These are phyloP conservation scores for Teunomyces cretensis DNA, from an alignment of 805 yeast genomes.

Conservation along the genomic window DNA sequence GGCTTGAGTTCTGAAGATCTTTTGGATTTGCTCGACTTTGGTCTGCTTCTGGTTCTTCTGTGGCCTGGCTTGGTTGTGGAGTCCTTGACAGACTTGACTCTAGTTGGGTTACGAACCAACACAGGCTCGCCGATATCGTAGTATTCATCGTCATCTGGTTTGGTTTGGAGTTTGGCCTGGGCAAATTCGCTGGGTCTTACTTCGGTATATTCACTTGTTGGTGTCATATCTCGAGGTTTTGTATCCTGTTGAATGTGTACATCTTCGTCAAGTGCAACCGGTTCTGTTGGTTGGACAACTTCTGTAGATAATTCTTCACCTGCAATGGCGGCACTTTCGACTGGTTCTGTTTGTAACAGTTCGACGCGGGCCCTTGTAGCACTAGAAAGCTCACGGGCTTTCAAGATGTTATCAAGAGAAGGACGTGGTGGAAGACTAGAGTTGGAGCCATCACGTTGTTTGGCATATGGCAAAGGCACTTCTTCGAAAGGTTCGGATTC, in stretches of 20 bases:
- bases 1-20: slow-evolving; percentile 27
- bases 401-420: slow-evolving; percentile 1
- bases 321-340: neutral
- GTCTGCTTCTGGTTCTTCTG: slow-evolving; percentile 19
- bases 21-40: slow-evolving; percentile 11
- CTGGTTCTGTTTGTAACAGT: neutral
- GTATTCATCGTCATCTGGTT: slow-evolving; percentile 24
- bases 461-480: neutral
- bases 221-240: neutral
- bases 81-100: slow-evolving; percentile 35
- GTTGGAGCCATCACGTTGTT: neutral
- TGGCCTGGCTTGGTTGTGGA: slow-evolving; percentile 18
- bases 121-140: slow-evolving; percentile 39
- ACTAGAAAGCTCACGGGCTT: neutral
- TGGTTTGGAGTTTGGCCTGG: neutral
- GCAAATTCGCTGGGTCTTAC: neutral
- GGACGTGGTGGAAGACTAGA: slow-evolving; percentile 5
- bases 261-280: neutral
- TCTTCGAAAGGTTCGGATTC: neutral
- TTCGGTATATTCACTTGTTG: slow-evolving; percentile 1
- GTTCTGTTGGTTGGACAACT: neutral
- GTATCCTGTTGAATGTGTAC: neutral
- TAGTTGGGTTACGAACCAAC: slow-evolving; percentile 28
- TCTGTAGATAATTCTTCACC: neutral
- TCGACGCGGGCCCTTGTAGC: neutral